Base-by-base conservation (phyloP, 2,329 filamentous ascomycete genomes). In the Arachnopeziza araneosa region DNA sequence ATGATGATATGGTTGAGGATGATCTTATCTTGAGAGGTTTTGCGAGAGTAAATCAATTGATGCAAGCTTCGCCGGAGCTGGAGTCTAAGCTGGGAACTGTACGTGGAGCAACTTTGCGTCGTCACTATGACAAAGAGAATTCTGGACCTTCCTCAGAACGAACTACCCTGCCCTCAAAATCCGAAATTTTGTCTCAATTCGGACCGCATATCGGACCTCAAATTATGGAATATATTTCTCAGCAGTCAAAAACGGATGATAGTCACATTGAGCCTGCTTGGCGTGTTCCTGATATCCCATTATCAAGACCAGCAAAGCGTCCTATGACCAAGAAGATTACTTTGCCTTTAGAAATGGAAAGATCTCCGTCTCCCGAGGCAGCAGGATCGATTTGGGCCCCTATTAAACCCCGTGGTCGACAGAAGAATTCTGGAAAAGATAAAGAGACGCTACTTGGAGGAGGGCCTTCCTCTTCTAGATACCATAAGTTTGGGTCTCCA, bases 11-110 rank as follows among this genome's bases (percentile, higher is more conserved):
- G 60, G 51, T 66, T 32, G 70, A 71, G 55, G 70, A 72, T 50
- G 69, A 72, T 55, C 54, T 71, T 54, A 72, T 72, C 55, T 57
- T 72, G 54, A 68, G 70, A 10, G 71, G 71, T 1, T 70, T 69
- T 56, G 60, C 65, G 6, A 62, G 62, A 48, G 66, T 64, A n/a
- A 66, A 62, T 24, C 64, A 60, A 23, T 63, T 64, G 32, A 48
- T 66, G 49, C 63, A 67, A 56, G 58, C 59, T 53, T 54, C 59
- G 21, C 59, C 62, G 14, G 53, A 61, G 52, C 32, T 64, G 21
- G 56, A 49, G 50, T 22, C 21, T 48, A n/a, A 61, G 52, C 32
- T 64, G 21, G 56, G 50, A 52, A 32, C 21, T 48, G 8, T 24
- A 12, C 30, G 21, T 5, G 50, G 23, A 26, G 50, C 22, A n/a